Base-by-base conservation (phyloP, 106 monocot genomes). In the Platanthera zijinensis region DNA sequence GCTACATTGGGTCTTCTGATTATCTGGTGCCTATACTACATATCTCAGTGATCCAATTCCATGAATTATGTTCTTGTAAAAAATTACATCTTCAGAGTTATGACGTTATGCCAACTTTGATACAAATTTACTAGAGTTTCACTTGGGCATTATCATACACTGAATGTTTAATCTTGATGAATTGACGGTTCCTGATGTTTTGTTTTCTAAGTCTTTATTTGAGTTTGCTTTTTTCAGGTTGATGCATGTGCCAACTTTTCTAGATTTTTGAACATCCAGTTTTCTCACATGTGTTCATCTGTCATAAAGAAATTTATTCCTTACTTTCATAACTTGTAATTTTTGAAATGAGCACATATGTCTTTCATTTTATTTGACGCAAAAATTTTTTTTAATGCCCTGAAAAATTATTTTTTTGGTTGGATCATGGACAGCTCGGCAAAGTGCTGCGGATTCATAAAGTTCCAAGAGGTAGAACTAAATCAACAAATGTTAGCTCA, bases 401-500 rank as follows among this genome's bases (percentile, higher is more conserved):
- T 30, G 30, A 68, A 32, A 25, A 32, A 7, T 32, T 68, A 9
- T 9, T 68, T 68, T 67, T 30, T 30, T 68, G 30, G 6, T 32
- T 4, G 3, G 5, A 56, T 48, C 69, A 4, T 76, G 51, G 83
- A 78, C 75, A 95, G 95, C 68, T 86, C 50, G 92, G 92, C 6
- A 95, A 92, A 84, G 95, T 95, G 13, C 78, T 95, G 39, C 87
- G 95, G n/a, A 72, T 95, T 50, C 82, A 86, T 54, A 95, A 95
- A 88, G 82, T 83, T 56, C 72, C 54, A 28, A 84, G 78, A 71
- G 86, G 80, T 66, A 0, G 25, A 71, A 52, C 14, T 1, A 25
- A 49, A 18, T 63, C 74, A 12, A 45, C 50, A 3, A 74, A 50
- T 13, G 73, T 10, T 45, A 57, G 84, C 76, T 48, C 22, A 51